Evolutionary conservation across 2,329 filamentous ascomycete genomes (phyloP).

Genomic region (Phialemoniopsis sp.): DNA sequence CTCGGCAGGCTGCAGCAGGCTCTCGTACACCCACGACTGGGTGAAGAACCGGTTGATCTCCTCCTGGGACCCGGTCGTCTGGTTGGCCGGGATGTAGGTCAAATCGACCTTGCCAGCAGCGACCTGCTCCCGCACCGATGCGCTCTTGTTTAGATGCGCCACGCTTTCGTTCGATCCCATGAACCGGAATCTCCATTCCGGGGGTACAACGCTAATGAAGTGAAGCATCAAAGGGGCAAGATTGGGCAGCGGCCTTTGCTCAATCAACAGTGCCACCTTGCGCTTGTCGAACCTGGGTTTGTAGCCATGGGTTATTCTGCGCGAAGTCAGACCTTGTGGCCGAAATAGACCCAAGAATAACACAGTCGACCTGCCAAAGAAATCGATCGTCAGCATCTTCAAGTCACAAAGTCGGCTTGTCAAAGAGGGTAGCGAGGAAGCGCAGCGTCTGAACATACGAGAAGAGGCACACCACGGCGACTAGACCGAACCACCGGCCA

Average conservation of each 20-base stretch:
- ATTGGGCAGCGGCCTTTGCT: slow-evolving; percentile 40
- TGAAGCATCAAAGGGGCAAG: slow-evolving; percentile 24
- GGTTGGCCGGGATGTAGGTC: slow-evolving; percentile 25
- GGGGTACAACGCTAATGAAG: slow-evolving; percentile 28
- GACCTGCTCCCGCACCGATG: slow-evolving; percentile 28
- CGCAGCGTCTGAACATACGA: no score
- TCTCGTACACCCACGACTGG: slow-evolving; percentile 29
- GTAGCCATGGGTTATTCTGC: no score
- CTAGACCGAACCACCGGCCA: no score
- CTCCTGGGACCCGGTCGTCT: slow-evolving; percentile 23
- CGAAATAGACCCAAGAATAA: no score
- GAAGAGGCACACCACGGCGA: no score
- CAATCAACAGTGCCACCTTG: slow-evolving; percentile 21
- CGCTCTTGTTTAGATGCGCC: slow-evolving; percentile 15
- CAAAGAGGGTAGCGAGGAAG: no score
- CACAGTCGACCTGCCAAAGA: no score
- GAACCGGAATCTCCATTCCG: slow-evolving; percentile 37
- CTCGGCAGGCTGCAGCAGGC: slow-evolving; percentile 21
- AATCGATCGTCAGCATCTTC: no score
- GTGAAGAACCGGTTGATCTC: slow-evolving; percentile 30
- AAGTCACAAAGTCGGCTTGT: no score
- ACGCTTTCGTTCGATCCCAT: slow-evolving; percentile 30
- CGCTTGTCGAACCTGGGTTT: slow-evolving; percentile 13
- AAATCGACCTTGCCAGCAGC: slow-evolving; percentile 9
- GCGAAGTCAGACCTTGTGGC: no score